Evolutionary conservation across 2,329 filamentous ascomycete genomes (phyloP), one percentile per base, ranked within the genome.

Genomic region (Aspergillus niger): DNA sequence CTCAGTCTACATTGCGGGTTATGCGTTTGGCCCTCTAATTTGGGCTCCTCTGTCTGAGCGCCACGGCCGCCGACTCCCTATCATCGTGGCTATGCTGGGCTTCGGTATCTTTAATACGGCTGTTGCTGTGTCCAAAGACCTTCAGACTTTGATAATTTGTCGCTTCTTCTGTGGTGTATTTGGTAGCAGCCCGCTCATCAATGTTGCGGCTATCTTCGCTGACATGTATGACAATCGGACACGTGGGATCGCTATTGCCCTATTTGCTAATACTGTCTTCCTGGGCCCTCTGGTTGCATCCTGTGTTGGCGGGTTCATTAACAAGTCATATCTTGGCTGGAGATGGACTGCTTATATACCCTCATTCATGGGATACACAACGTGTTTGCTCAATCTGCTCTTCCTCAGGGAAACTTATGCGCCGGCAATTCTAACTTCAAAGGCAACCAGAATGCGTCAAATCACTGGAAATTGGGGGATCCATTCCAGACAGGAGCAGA

Each of bases 131-230:
- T 82, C 85, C 1, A 87, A 89, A 67, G 85, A 89, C 65, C 77
- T 90, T 2, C 86, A 89, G 67, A 86, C 86, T 0, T 68, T 91
- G 8, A 81, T 89, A 74, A 70, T 89, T 28, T 86, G 85, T 0
- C 80, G 88, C 1, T 90, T 90, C 74, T 87, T 88, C 60, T 80
- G 82, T 3, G 87, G 83, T 0, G 81, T 89, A 58, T 89, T 89
- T 64, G 83, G 83, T 6, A 83, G 83, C 0, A 87, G 88, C 0
- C 87, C 88, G 0, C 82, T 91, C 0, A 90, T 86, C 0, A 89
- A 89, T 64, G 89, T 86, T 0, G 87, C 87, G 2, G 88, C 88
- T 28, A 87, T 90, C 0, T 69, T 91, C 20, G 54, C 47, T 8
- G 80, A 84, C 62, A 77, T 83, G 70, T 83, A 80, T 63, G 74